A percentile compares a stretch with the other conserved stretches of the same genome.
Evolutionary conservation across 495 filamentous ascomycete species (phyloP).

Genomic region (Hypoxylon trugodes): DNA sequence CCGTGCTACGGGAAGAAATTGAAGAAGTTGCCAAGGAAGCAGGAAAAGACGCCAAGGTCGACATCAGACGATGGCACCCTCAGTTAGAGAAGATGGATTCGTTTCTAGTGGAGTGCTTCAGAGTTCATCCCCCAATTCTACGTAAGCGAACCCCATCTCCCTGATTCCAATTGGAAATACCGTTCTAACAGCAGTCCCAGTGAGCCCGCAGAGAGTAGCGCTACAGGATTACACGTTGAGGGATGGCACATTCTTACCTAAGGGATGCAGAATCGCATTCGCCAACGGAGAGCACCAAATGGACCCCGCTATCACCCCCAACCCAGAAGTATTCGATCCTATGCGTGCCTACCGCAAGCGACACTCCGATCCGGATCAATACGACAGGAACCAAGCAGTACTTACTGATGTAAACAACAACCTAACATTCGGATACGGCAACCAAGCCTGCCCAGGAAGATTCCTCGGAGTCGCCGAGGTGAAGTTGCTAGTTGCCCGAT

Average conservation of each 20-base stretch:
- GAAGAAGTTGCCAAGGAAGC: background rate
- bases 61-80: background rate
- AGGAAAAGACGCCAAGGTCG: background rate
- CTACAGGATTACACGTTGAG: conserved; percentile 8
- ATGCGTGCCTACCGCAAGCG: conserved; percentile 48
- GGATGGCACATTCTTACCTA: conserved; percentile 35
- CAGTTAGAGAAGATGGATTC: background rate
- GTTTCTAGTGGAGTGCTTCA: background rate
- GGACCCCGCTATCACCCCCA: conserved; percentile 24
- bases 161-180: too few species aligned
- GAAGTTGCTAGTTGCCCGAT: conserved; percentile 52
- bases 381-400: conserved; percentile 39
- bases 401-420: conserved; percentile 39
- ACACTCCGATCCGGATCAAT: conserved; percentile 21
- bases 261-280: conserved; percentile 11
- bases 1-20: background rate
- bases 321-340: conserved; percentile 53
- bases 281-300: background rate
- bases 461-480: conserved; percentile 50
- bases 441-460: conserved; percentile 51
- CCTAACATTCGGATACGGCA: conserved; percentile 48
- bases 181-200: too few species aligned
- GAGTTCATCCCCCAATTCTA: background rate
- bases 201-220: background rate
- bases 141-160: background rate